Evolutionary conservation across 2,329 filamentous ascomycete species (phyloP).

Genomic region (Diaporthe citrichinensis): DNA sequence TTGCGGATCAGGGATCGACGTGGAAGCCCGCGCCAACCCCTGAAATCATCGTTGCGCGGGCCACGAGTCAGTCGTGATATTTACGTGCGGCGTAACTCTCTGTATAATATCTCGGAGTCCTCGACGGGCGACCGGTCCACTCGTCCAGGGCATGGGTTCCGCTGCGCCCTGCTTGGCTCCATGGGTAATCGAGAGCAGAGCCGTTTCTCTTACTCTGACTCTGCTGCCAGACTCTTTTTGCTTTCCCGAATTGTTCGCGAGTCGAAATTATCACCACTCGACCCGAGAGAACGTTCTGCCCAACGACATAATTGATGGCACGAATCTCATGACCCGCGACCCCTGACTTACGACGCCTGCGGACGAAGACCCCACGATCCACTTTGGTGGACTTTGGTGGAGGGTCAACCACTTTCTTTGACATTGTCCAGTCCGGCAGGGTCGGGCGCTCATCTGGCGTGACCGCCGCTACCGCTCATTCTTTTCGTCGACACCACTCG

Average conservation of each 20-base stretch:
- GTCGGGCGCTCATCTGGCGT: slow-evolving; percentile 15
- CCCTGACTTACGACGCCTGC: slow-evolving; percentile 21
- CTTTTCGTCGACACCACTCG: neutral
- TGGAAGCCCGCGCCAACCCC: slow-evolving; percentile 19
- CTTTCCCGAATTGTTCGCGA: slow-evolving; percentile 22
- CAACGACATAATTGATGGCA: slow-evolving; percentile 28
- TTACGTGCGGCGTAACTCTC: neutral
- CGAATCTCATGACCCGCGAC: slow-evolving; percentile 22
- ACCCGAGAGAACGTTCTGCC: neutral
- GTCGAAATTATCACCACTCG: slow-evolving; percentile 21
- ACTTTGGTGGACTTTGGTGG: slow-evolving; percentile 27
- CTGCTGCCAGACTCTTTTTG: neutral
- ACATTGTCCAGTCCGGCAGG: slow-evolving; percentile 12
- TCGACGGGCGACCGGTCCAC: slow-evolving; percentile 15
- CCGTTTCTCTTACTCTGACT: slow-evolving; percentile 5
- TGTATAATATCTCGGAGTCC: neutral
- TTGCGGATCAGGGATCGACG: slow-evolving; percentile 31
- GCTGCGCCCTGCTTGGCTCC: slow-evolving; percentile 33
- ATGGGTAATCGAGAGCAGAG: slow-evolving; percentile 18
- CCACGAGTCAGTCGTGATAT: slow-evolving; percentile 36
- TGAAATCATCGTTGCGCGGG: slow-evolving; percentile 4
- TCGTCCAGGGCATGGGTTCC: slow-evolving; percentile 22
- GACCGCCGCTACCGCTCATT: slow-evolving; percentile 5
- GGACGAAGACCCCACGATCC: slow-evolving; percentile 16
- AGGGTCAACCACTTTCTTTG: slow-evolving; percentile 18